Conservation (phyloP, 345 rosid species). For the Gossypioides kirkii region DNA sequence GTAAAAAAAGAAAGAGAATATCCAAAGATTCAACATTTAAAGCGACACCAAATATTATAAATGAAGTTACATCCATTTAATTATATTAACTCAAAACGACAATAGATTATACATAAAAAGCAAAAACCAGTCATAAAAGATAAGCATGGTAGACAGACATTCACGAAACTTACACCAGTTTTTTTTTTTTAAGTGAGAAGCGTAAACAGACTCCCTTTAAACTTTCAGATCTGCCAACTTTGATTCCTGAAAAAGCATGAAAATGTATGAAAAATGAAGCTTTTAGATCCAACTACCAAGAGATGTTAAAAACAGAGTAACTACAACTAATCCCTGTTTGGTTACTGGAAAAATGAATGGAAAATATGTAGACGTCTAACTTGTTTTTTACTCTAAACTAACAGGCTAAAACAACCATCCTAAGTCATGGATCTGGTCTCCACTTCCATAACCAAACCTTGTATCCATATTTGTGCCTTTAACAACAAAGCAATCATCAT, state of each 20-base stretch:
- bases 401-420: not conserved
- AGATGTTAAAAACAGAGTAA: not conserved
- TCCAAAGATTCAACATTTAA: conserved; percentile 11
- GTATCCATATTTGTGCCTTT: not conserved
- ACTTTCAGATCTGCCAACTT: conserved; percentile 49
- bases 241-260: conserved; percentile 14
- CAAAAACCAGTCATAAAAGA: not conserved
- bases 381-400: not conserved
- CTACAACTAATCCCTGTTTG: conserved; percentile 11
- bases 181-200: not conserved
- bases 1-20: not conserved
- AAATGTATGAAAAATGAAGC: not conserved
- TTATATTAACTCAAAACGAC: conserved; percentile 22
- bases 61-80: not conserved
- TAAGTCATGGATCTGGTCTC: not conserved
- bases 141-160: conserved; percentile 3
- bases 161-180: conserved; percentile 15
- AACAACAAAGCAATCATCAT: not conserved
- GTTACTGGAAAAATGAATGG: conserved; percentile 21
- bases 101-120: conserved; percentile 3
- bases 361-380: conserved; percentile 2
- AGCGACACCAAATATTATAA: conserved; percentile 1
- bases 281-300: conserved; percentile 15
- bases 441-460: not conserved
- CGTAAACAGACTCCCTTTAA: conserved; percentile 18